Conservation (phyloP, 768 basidiomycete species). For the Trametes gibbosa region DNA sequence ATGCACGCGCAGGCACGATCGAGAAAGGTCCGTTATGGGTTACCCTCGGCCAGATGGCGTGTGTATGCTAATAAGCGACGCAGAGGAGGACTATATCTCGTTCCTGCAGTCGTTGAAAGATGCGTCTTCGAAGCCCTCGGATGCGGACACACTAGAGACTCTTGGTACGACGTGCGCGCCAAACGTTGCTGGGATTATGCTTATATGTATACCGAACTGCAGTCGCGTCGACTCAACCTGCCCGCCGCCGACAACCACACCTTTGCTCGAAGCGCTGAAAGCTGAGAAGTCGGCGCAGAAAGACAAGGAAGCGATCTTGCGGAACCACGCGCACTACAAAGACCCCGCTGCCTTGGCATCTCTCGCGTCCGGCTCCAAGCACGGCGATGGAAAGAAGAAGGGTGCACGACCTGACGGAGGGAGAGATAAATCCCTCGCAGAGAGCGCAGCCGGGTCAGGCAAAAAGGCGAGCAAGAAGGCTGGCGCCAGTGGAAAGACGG, state of each 20-base stretch:
- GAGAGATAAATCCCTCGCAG: conserved; percentile 17
- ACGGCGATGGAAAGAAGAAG: conserved; percentile 41
- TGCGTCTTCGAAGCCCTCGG: conserved; percentile 42
- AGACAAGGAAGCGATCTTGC: conserved; percentile 70
- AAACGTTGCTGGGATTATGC: not conserved
- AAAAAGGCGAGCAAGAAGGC: conserved; percentile 37
- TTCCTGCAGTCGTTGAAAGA: conserved; percentile 75
- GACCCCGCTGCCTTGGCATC: conserved; percentile 36
- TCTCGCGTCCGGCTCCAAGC: conserved; percentile 33
- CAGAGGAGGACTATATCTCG: conserved; percentile 83
- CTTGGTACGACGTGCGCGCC: conserved; percentile 43
- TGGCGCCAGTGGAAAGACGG: conserved; percentile 25
- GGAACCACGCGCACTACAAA: conserved; percentile 73
- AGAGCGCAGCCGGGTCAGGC: conserved; percentile 25
- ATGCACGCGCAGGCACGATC: conserved; percentile 82
- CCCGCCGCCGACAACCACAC: conserved; percentile 77
- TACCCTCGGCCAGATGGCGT: not conserved
- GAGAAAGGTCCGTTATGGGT: conserved; percentile 66
- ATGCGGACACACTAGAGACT: conserved; percentile 62
- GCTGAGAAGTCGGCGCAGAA: conserved; percentile 69
- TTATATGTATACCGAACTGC: not conserved
- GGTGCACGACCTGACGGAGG: conserved; percentile 15
- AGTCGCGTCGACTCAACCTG: conserved; percentile 67
- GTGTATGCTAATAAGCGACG: not conserved
- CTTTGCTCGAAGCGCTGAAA: conserved; percentile 90